Percentiles rank a stretch among this genome's conserved stretches.
Conservation (phyloP, 139 green algal species). For the Choricystis sp. region DNA sequence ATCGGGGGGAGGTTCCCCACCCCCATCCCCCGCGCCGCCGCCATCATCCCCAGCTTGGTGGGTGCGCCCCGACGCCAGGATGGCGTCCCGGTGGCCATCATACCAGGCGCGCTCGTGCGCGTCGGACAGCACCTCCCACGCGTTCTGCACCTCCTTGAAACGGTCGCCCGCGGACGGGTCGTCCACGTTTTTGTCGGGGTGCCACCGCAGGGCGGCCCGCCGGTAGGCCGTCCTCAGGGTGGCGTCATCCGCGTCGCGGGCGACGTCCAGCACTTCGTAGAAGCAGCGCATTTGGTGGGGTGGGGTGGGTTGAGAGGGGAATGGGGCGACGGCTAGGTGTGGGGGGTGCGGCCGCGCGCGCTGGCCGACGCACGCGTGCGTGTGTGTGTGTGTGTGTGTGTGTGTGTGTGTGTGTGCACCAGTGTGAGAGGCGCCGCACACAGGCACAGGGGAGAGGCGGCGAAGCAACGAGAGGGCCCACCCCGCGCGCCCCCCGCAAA, state of each 20-base stretch:
- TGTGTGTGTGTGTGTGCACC: neutral
- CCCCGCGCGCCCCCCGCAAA: too few species aligned
- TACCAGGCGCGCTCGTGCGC: slow-evolving; percentile 87
- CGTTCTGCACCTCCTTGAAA: slow-evolving; percentile 90
- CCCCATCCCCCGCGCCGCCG: slow-evolving; percentile 9
- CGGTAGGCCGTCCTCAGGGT: slow-evolving; percentile 58
- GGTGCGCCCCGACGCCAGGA: slow-evolving; percentile 48
- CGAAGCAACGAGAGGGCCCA: too few species aligned
- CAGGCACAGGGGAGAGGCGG: too few species aligned
- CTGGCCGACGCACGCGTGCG: too few species aligned
- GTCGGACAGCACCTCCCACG: slow-evolving; percentile 89
- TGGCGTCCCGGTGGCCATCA: slow-evolving; percentile 74
- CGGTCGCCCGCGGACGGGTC: slow-evolving; percentile 38
- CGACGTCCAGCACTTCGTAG: slow-evolving; percentile 65
- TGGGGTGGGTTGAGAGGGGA: neutral
- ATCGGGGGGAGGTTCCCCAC: slow-evolving; percentile 20
- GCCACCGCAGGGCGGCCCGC: slow-evolving; percentile 26
- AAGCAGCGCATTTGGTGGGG: slow-evolving; percentile 32
- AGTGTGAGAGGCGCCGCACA: too few species aligned
- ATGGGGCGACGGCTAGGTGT: neutral
- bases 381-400: neutral
- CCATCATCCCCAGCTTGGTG: slow-evolving; percentile 52
- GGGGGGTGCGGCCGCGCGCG: too few species aligned
- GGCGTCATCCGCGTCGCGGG: slow-evolving; percentile 35
- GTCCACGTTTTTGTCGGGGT: slow-evolving; percentile 72